These are phyloP conservation scores for Lichtheimia ramosa DNA, from an alignment of 371 early-diverging fungal species.

Conservation along the genomic window DNA sequence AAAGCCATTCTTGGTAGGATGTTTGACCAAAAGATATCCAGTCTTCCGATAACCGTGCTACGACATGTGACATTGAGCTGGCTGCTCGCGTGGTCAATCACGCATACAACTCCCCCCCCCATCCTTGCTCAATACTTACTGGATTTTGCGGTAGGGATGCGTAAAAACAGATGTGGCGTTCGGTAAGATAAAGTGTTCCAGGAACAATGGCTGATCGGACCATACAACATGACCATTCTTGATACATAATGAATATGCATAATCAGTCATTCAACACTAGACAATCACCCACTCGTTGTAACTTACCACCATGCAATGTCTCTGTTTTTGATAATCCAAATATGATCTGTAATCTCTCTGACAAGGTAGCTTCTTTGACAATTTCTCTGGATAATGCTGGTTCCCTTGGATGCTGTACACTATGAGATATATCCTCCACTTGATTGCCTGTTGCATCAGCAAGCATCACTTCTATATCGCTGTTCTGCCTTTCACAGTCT, in stretches of 20 bases:
- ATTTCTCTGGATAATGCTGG: too few species aligned
- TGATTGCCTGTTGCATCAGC: slow-evolving; percentile 41
- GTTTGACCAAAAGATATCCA: slow-evolving; percentile 62
- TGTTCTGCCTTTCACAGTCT: too few species aligned
- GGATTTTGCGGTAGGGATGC: slow-evolving; percentile 60
- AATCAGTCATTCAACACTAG: too few species aligned
- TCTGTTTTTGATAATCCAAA: slow-evolving; percentile 64
- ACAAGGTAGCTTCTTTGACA: slow-evolving; percentile 35
- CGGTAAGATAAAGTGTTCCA: slow-evolving; percentile 71
- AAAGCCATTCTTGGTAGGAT: slow-evolving; percentile 40
- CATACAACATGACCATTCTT: slow-evolving; percentile 77
- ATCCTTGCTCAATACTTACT: slow-evolving; percentile 22
- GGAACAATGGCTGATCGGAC: slow-evolving; percentile 68
- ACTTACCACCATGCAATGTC: slow-evolving; percentile 51
- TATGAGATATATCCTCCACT: not conserved
- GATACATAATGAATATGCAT: not conserved
- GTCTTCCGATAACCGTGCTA: slow-evolving; percentile 60
- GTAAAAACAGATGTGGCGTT: slow-evolving; percentile 72
- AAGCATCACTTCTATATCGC: slow-evolving; percentile 23
- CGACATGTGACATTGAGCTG: not conserved
- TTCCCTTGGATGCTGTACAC: too few species aligned
- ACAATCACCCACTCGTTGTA: too few species aligned
- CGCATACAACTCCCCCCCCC: not conserved
- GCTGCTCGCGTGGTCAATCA: slow-evolving; percentile 1
- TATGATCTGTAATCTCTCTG: slow-evolving; percentile 59